Conservation (phyloP, 306 rosid species). For the Lablab purpureus region DNA sequence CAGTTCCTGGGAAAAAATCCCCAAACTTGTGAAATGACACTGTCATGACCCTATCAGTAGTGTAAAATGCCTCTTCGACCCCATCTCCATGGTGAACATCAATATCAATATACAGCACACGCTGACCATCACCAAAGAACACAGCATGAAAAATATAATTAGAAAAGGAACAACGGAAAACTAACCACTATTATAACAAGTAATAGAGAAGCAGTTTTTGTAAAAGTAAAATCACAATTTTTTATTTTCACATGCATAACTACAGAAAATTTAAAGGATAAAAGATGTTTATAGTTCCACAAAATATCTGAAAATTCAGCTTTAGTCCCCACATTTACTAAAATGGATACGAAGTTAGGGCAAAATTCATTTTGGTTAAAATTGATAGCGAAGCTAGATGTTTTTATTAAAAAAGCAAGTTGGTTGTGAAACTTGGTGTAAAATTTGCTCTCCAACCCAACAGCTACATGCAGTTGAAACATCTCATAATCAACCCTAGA, state of each 20-base stretch:
- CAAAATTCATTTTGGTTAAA: background rate
- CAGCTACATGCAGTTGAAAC: background rate
- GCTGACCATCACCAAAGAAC: slow-evolving; percentile 60
- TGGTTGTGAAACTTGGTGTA: too few relatives aligned
- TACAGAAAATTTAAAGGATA: background rate
- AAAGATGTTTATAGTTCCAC: background rate
- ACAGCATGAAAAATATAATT: background rate
- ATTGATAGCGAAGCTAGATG: background rate
- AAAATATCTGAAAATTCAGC: background rate
- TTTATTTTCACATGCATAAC: background rate
- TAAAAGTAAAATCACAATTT: background rate
- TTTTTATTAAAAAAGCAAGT: background rate
- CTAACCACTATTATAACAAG: background rate
- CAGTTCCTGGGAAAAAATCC: slow-evolving; percentile 93
- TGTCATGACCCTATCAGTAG: slow-evolving; percentile 92
- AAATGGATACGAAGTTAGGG: background rate
- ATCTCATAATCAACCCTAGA: background rate
- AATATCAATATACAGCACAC: slow-evolving; percentile 84
- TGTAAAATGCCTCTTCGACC: slow-evolving; percentile 92
- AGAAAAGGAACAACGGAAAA: background rate
- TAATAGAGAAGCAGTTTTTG: background rate
- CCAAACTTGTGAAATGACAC: slow-evolving; percentile 94
- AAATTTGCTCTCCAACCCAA: background rate
- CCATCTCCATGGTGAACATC: slow-evolving; percentile 97
- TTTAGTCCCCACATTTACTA: background rate